A percentile compares a stretch with the other conserved stretches of the same genome.
These are phyloP conservation scores for Hypoxylon sp. DNA, from an alignment of 2,329 filamentous ascomycete species.

Conservation along the genomic window DNA sequence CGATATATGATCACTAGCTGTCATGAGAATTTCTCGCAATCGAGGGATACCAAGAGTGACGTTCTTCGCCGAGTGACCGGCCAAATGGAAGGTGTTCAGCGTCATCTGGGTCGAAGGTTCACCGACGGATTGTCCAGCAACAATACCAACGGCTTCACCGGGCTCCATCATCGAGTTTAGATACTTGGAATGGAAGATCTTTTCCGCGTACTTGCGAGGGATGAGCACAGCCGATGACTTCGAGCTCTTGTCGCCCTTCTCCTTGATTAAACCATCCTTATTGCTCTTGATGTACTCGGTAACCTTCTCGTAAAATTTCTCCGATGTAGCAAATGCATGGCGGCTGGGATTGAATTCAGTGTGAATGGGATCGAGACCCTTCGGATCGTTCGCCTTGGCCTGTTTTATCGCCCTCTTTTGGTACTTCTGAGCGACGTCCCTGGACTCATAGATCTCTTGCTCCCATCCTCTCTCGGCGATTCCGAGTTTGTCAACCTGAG, in stretches of 20 bases:
- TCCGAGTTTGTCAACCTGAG: slow-evolving; percentile 78
- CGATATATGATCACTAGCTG: slow-evolving; percentile 85
- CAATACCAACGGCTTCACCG: slow-evolving; percentile 95
- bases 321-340: slow-evolving; percentile 86
- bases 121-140: slow-evolving; percentile 94
- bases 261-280: slow-evolving; percentile 65
- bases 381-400: slow-evolving; percentile 63
- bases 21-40: slow-evolving; percentile 98
- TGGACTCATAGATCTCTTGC: slow-evolving; percentile 57
- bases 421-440: slow-evolving; percentile 72
- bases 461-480: slow-evolving; percentile 61
- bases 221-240: slow-evolving; percentile 41
- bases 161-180: slow-evolving; percentile 91
- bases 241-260: slow-evolving; percentile 54
- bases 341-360: slow-evolving; percentile 78
- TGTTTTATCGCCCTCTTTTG: slow-evolving; percentile 85
- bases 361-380: slow-evolving; percentile 78
- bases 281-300: slow-evolving; percentile 83
- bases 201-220: slow-evolving; percentile 76
- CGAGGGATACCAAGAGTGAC: slow-evolving; percentile 98
- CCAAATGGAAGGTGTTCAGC: slow-evolving; percentile 98
- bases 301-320: slow-evolving; percentile 79
- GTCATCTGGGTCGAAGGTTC: slow-evolving; percentile 99
- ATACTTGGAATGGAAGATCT: slow-evolving; percentile 90
- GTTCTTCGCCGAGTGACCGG: slow-evolving; percentile 97